Conservation (phyloP, 306 rosid species). For the Psophocarpus tetragonolobus region DNA sequence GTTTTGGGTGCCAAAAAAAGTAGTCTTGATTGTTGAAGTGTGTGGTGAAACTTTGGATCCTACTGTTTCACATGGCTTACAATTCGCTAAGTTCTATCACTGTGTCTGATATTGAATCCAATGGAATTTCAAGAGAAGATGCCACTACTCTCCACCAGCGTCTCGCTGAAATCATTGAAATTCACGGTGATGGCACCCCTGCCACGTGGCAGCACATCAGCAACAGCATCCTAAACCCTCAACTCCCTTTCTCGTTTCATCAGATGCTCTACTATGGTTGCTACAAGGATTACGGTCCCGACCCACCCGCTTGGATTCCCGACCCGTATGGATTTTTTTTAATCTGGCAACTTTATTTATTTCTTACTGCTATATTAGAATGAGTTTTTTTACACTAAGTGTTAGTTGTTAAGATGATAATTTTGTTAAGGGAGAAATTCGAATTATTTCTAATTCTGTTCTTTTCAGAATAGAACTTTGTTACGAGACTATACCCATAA, state of each 20-base stretch:
- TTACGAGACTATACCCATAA: too few species aligned
- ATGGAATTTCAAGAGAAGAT: constrained; percentile 45
- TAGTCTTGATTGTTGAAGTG: background rate
- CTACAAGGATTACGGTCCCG: constrained; percentile 68
- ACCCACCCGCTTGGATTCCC: constrained; percentile 95
- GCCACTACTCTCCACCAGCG: constrained; percentile 53
- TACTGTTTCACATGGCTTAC: background rate
- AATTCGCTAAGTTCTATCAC: constrained; percentile 57
- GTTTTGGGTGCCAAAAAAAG: background rate
- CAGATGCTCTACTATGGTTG: constrained; percentile 79
- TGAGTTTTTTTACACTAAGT: too few species aligned
- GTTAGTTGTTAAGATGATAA: too few species aligned
- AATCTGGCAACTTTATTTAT: too few species aligned
- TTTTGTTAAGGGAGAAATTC: too few species aligned
- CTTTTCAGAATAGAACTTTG: too few species aligned
- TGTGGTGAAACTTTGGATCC: background rate
- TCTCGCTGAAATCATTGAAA: constrained; percentile 47
- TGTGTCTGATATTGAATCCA: constrained; percentile 61
- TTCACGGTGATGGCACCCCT: constrained; percentile 54
- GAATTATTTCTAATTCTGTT: too few species aligned
- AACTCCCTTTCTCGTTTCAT: constrained; percentile 82
- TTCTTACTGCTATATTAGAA: too few species aligned
- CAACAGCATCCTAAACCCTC: constrained; percentile 57
- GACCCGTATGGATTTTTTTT: constrained; percentile 47
- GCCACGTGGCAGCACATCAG: constrained; percentile 76